These are phyloP conservation scores for Clonostachys rosea DNA, from an alignment of 2,329 filamentous ascomycete genomes.

Conservation along the genomic window DNA sequence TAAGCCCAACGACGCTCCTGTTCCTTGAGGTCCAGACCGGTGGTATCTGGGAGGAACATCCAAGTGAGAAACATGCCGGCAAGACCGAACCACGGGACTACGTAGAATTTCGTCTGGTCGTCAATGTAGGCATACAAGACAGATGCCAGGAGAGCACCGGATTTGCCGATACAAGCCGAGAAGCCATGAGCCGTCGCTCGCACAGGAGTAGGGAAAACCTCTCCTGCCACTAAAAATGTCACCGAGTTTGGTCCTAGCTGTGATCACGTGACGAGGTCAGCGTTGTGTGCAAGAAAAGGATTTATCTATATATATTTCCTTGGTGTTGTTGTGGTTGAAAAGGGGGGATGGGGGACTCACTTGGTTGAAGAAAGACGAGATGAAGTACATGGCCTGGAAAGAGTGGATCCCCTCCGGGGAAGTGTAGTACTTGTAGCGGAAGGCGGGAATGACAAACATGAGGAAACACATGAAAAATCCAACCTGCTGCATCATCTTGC, in stretches of 20 bases:
- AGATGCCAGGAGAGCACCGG: constrained; percentile 80
- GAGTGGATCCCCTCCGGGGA: constrained; percentile 64
- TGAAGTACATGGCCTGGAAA: constrained; percentile 99
- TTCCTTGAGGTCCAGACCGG: constrained; percentile 92
- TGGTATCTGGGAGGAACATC: constrained; percentile 92
- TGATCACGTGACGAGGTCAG: rapidly evolving
- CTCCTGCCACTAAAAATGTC: constrained; percentile 69
- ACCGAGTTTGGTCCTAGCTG: too few relatives aligned
- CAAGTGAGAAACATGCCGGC: constrained; percentile 78
- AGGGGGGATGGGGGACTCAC: constrained; percentile 69
- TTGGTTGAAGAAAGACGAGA: constrained; percentile 98
- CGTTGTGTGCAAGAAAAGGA: too few relatives aligned
- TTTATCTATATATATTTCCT: too few relatives aligned
- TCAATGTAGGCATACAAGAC: constrained; percentile 95
- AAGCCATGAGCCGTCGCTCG: constrained; percentile 93
- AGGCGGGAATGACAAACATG: constrained; percentile 87
- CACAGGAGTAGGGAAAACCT: constrained; percentile 93
- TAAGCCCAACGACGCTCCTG: constrained; percentile 92
- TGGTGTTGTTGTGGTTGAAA: too few relatives aligned
- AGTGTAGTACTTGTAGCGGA: constrained; percentile 83
- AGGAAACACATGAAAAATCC: constrained; percentile 93
- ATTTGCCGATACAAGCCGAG: constrained; percentile 86
- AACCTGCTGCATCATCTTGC: constrained; percentile 93
- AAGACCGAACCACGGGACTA: constrained; percentile 94
- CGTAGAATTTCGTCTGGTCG: constrained; percentile 78